Evolutionary conservation across 257 asterid species (phyloP).

Genomic region (Solanum raphanifolium): DNA sequence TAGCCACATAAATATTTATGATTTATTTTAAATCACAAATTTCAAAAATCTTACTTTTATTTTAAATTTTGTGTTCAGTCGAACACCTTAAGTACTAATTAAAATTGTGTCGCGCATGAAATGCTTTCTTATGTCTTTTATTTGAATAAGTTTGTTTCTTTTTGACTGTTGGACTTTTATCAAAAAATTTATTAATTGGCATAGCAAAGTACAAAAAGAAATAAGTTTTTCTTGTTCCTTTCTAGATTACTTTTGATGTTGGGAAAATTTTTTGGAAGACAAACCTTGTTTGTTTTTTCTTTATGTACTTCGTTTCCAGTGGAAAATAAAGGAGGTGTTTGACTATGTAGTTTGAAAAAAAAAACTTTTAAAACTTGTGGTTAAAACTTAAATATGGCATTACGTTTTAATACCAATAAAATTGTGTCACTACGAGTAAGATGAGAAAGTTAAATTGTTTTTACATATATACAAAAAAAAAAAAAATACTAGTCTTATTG

Average conservation of each 20-base stretch:
- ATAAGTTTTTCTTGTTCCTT: neutral
- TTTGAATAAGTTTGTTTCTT: neutral
- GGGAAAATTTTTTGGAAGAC: neutral
- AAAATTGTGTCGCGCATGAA: neutral
- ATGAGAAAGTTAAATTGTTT: neutral
- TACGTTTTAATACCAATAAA: rapidly evolving
- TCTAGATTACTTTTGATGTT: neutral
- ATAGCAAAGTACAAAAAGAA: neutral
- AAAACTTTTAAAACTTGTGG: neutral
- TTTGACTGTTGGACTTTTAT: neutral
- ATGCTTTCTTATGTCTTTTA: neutral
- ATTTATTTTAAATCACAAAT: no score
- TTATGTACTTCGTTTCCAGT: neutral
- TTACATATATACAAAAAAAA: neutral
- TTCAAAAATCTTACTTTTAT: no score
- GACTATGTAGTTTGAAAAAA: neutral
- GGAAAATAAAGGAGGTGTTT: neutral
- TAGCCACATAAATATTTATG: no score
- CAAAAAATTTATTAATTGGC: neutral
- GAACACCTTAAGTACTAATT: neutral
- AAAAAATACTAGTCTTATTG: neutral
- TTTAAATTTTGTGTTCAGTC: no score
- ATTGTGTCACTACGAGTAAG: neutral
- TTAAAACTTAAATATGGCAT: neutral
- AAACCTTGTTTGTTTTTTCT: neutral